Conservation (phyloP, 768 basidiomycete genomes). For the Trametes meyenii region DNA sequence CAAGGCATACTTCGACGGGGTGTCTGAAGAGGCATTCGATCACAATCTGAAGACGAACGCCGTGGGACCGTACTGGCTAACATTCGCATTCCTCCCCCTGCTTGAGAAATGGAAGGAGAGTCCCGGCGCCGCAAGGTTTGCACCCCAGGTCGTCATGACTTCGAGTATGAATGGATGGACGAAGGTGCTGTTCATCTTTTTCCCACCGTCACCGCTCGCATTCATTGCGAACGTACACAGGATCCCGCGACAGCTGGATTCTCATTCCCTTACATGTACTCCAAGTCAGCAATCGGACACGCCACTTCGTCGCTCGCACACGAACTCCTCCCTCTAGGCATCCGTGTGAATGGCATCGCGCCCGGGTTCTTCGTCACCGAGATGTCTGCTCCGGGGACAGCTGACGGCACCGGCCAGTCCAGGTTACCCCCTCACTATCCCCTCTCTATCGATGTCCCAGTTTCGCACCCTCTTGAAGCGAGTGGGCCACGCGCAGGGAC, state of each 20-base stretch:
- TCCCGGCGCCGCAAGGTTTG: constrained; percentile 38
- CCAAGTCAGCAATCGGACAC: constrained; percentile 52
- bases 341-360: constrained; percentile 52
- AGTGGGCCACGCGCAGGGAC: constrained; percentile 34
- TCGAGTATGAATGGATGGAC: constrained; percentile 58
- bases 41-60: constrained; percentile 44
- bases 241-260: constrained; percentile 45
- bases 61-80: constrained; percentile 54
- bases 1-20: constrained; percentile 42
- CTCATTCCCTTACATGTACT: constrained; percentile 50
- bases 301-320: constrained; percentile 49
- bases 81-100: constrained; percentile 58
- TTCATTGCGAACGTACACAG: constrained; percentile 18
- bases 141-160: constrained; percentile 52
- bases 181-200: constrained; percentile 35
- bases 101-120: constrained; percentile 49
- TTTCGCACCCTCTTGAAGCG: constrained; percentile 26
- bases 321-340: constrained; percentile 49
- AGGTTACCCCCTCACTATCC: constrained; percentile 14
- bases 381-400: constrained; percentile 33
- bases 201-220: too few species aligned
- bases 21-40: constrained; percentile 42
- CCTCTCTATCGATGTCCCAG: constrained; percentile 39
- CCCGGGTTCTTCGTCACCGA: constrained; percentile 42
- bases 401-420: constrained; percentile 33